Evolutionary conservation across 805 yeast species (phyloP).

Genomic region (Suhomyces prunicola): DNA sequence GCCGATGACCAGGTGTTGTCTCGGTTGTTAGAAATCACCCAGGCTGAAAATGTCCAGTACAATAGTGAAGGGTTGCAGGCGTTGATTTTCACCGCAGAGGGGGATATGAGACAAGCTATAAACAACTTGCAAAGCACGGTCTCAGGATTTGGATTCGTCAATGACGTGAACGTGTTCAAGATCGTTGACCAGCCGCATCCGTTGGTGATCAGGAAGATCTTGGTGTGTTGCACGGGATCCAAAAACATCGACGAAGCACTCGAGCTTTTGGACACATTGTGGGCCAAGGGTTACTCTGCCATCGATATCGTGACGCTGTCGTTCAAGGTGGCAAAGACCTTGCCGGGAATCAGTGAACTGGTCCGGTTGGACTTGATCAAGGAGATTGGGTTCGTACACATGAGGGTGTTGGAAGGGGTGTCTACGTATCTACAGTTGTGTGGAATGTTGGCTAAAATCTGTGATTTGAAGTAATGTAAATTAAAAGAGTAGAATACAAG

Average conservation of each 20-base stretch:
- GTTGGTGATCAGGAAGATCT: slow-evolving; percentile 63
- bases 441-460: slow-evolving; percentile 68
- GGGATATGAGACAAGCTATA: slow-evolving; percentile 98
- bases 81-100: slow-evolving; percentile 90
- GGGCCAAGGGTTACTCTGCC: slow-evolving; percentile 91
- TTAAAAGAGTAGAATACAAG: background rate
- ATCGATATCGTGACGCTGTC: slow-evolving; percentile 89
- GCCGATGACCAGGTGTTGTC: slow-evolving; percentile 81
- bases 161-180: slow-evolving; percentile 87
- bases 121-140: slow-evolving; percentile 92
- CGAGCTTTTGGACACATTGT: slow-evolving; percentile 60
- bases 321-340: slow-evolving; percentile 79
- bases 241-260: slow-evolving; percentile 62
- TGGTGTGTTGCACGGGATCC: slow-evolving; percentile 42
- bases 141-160: slow-evolving; percentile 91
- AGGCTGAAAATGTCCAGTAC: slow-evolving; percentile 68
- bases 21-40: slow-evolving; percentile 67
- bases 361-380: slow-evolving; percentile 72
- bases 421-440: slow-evolving; percentile 81
- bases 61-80: slow-evolving; percentile 92
- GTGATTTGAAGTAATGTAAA: slow-evolving; percentile 16
- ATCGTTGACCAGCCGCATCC: slow-evolving; percentile 98
- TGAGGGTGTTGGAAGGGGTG: slow-evolving; percentile 92
- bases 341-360: slow-evolving; percentile 66
- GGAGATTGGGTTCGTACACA: slow-evolving; percentile 86